A percentile compares a stretch with the other conserved stretches of the same genome.
phyloP scores from a whole-genome alignment of 768 basidiomycete species.

The Suillus subaureus region DNA sequence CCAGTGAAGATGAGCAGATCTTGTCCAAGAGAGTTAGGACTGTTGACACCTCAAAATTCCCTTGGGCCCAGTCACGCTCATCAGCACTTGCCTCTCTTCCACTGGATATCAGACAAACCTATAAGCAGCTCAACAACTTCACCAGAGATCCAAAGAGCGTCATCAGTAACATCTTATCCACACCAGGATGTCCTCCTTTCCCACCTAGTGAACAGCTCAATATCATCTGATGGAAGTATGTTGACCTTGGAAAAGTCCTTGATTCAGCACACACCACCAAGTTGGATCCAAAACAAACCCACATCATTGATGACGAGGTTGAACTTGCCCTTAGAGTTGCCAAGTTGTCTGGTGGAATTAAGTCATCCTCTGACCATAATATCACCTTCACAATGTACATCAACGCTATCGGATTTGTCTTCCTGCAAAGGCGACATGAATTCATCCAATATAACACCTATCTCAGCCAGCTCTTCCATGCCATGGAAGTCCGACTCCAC shows the following conservation, averaged over 20 bases:
- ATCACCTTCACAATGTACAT: neutral
- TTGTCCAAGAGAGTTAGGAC: no score
- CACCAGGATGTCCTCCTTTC: slow-evolving; percentile 6
- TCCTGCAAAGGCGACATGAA: neutral
- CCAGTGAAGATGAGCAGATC: no score
- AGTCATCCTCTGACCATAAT: neutral
- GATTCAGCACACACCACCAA: neutral
- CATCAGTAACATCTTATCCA: neutral
- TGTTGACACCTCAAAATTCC: no score
- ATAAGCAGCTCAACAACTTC: slow-evolving; percentile 7
- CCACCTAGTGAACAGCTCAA: slow-evolving; percentile 15
- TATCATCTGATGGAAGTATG: slow-evolving; percentile 1
- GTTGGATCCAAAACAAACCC: slow-evolving; percentile 10
- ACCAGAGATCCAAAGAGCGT: slow-evolving; percentile 2
- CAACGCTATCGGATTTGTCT: neutral
- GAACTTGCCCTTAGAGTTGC: slow-evolving; percentile 2
- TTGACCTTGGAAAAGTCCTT: slow-evolving; percentile 18
- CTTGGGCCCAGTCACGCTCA: no score
- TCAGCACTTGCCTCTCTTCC: neutral
- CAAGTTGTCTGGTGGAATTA: neutral
- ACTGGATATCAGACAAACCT: neutral
- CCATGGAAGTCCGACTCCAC: neutral
- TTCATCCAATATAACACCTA: neutral
- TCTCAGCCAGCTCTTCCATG: neutral
- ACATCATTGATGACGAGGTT: slow-evolving; percentile 11